Base-by-base conservation (phyloP, 2,329 filamentous ascomycete species). In the Westerdykella sp. region DNA sequence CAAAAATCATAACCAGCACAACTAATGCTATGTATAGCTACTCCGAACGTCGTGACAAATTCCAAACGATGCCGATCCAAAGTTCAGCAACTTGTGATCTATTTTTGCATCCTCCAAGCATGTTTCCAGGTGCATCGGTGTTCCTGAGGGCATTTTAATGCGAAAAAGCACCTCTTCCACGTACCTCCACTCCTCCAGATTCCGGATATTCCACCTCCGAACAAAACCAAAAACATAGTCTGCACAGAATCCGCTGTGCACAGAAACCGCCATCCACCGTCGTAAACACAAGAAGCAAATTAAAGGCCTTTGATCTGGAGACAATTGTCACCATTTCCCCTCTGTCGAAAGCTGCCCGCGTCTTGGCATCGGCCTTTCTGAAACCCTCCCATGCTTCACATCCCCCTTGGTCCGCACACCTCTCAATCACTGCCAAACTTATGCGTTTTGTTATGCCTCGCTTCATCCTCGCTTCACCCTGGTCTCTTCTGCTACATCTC, bases 401-500 rank as follows among this genome's bases (percentile, higher is more conserved):
- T 43, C 53, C 47, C 43, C 49, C 43, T 34, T 39, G 45, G 46
- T 44, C 49, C 53, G 50, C 45, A 40, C 40, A 49, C 57, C 57
- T 55, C 56, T 55, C 56, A 57, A 51, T 54, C 55, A 55, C 51
- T 55, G 51, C 51, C 53, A 62, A 60, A 62, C 57, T 63, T 61
- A 60, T 64, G 62, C 61, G 62, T 66, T 65, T 65, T 45, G 54
- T 39, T 46, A 53, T 51, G 47, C 48, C 46, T 50, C 46, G 46
- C 25, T 28, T 28, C 25, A 28, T 12, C 11, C 25, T 28, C 25
- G 39, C 44, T 34, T 31, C 37, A 43, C 53, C 56, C 56, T 47
- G 44, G 48, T 38, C 50, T 49, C 25, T 40, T 54, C 61, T 66
- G 63, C 49, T 55, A 66, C 62, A 60, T 47, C 37, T 34, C 60